Percentiles rank a stretch among this genome's conserved stretches.
Conservation (phyloP, 2,329 filamentous ascomycete species). For the Pseudogymnoascus sp. region DNA sequence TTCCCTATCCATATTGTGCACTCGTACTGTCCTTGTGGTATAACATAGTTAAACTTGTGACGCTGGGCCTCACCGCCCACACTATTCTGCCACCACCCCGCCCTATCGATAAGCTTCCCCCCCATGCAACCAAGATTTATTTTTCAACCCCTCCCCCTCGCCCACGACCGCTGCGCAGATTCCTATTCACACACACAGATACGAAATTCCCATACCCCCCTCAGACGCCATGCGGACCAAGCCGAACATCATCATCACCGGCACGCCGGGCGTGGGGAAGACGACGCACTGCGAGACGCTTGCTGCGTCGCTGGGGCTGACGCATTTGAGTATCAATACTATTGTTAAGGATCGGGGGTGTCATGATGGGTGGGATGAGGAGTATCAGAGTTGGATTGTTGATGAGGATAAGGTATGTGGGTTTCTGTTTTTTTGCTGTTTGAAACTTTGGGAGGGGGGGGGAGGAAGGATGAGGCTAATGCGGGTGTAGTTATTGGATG, state of each 20-base stretch:
- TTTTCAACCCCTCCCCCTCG: not conserved
- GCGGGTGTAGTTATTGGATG: slow-evolving; percentile 63
- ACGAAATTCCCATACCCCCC: not conserved
- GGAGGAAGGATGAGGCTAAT: not conserved
- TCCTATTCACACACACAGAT: not conserved
- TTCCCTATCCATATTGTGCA: not conserved
- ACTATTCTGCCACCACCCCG: slow-evolving; percentile 9
- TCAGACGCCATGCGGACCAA: slow-evolving; percentile 37
- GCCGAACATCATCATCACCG: slow-evolving; percentile 92
- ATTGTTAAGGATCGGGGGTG: slow-evolving; percentile 83
- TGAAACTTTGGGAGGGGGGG: not conserved
- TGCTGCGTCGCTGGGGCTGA: slow-evolving; percentile 66
- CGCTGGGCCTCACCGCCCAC: not conserved
- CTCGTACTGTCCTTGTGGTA: too few relatives aligned
- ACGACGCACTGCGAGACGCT: slow-evolving; percentile 84
- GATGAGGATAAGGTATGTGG: slow-evolving; percentile 82
- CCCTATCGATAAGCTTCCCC: slow-evolving; percentile 10
- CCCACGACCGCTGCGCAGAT: not conserved
- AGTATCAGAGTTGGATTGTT: slow-evolving; percentile 82
- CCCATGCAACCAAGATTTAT: not conserved
- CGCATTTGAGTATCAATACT: slow-evolving; percentile 82
- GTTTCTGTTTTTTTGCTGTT: slow-evolving; percentile 12
- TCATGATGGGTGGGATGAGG: slow-evolving; percentile 81
- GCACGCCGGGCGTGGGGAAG: slow-evolving; percentile 93
- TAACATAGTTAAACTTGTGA: not conserved